phyloP scores from a whole-genome alignment of 805 yeast genomes.

The Metschnikowia proteae region DNA sequence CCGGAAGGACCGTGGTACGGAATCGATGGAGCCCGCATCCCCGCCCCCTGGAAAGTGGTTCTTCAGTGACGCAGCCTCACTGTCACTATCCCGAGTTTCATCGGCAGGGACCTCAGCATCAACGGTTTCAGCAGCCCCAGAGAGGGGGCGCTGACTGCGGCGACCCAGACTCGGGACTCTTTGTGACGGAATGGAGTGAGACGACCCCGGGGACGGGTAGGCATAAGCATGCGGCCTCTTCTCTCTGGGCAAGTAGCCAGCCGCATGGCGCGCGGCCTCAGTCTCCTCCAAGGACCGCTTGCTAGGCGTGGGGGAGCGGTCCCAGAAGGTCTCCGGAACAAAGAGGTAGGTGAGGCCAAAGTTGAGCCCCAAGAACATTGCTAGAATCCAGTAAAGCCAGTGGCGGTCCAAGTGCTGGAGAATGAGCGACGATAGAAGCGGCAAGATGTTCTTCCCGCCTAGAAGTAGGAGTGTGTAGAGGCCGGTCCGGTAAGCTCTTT shows the following conservation, averaged over 20 bases:
- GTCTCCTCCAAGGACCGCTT: constrained; percentile 48
- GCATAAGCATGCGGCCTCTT: constrained; percentile 32
- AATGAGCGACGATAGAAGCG: constrained; percentile 52
- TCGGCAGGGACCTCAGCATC: not conserved
- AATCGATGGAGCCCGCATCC: not conserved
- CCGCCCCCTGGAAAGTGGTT: not conserved
- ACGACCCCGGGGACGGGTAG: constrained; percentile 13
- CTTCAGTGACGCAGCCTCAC: not conserved
- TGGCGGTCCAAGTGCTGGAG: constrained; percentile 48
- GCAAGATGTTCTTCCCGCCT: constrained; percentile 61
- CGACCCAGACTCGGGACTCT: not conserved
- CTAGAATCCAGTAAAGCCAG: constrained; percentile 59
- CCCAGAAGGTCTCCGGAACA: constrained; percentile 67
- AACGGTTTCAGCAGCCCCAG: not conserved
- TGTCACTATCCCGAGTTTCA: not conserved
- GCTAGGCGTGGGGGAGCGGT: constrained; percentile 48
- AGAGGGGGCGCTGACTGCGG: not conserved
- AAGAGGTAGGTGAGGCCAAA: constrained; percentile 46
- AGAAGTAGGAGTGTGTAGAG: constrained; percentile 53
- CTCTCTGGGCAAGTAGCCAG: constrained; percentile 22
- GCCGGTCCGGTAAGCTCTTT: constrained; percentile 58
- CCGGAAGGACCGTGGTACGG: constrained; percentile 19
- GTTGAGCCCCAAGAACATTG: constrained; percentile 48
- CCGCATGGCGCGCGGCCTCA: constrained; percentile 39
- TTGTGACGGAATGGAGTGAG: not conserved